Base-by-base conservation (phyloP, 1,139 yeast species). In the Suhomyces panamericanus region DNA sequence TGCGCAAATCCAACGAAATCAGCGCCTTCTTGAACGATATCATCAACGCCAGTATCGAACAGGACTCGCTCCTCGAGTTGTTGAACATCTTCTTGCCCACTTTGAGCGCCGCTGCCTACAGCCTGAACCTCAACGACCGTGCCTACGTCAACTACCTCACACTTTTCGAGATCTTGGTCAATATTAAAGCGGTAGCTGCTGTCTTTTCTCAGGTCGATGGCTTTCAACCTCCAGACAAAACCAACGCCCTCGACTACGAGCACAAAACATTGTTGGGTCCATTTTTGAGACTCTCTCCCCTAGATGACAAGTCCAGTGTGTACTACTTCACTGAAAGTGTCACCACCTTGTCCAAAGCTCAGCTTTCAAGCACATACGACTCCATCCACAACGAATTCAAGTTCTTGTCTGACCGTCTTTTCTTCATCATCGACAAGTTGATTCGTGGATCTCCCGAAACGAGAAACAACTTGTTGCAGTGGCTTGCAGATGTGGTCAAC, bases 401-500 rank as follows among this genome's bases (percentile, higher is more conserved):
- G 44, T 77, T 79, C 3, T 62, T 82, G 0, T 50, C 80, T 29
- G 83, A 81, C 47, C 70, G 87, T 44, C 68, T 90, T 36, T 89
- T 87, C 60, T 77, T 70, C 53, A 80, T 93, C 30, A 66, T 83
- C 43, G 87, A 90, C 59, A 83, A 80, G 56, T 77, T 93, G 41
- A 78, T 93, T n/a, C 77, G 98, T 50, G 87, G 91, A 0, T 83
- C 90, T 1, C 64, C 78, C 0, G 70, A 73, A 32, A 78, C 96
- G 0, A 76, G 98, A 51, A 69, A 67, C 33, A 81, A 70, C 37
- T 61, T 91, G 43, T 66, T 93, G 50, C 63, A 72, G 43, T 90
- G 85, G 76, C 81, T 91, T 63, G 86, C 86, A 2, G 77, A 75
- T 32, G 75, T 90, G 37, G 77, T 89, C 16, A 88, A 91, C 57